phyloP scores from a whole-genome alignment of 116 monocot species.

The Dioscorea cayenensis region DNA sequence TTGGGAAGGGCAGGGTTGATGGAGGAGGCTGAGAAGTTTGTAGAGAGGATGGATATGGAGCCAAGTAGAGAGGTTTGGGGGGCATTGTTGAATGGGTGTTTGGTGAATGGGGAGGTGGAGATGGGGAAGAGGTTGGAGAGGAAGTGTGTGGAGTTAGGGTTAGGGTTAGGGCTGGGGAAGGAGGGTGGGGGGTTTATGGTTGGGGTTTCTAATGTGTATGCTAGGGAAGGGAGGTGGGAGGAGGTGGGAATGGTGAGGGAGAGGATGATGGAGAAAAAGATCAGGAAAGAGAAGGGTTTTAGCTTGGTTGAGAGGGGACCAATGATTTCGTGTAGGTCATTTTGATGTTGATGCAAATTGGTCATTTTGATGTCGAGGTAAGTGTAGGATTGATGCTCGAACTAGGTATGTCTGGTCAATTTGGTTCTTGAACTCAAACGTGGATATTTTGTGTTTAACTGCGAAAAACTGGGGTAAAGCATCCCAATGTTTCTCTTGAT shows the following conservation, averaged over 20 bases:
- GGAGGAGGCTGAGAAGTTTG: constrained; percentile 24
- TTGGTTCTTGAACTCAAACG: no score
- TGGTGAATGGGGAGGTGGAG: neutral
- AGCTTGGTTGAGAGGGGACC: constrained; percentile 20
- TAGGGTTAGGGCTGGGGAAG: constrained; percentile 5
- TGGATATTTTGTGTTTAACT: no score
- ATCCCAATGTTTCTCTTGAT: no score
- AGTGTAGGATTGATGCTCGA: no score
- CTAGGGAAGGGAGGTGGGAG: constrained; percentile 33
- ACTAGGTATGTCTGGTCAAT: no score
- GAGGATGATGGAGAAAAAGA: constrained; percentile 27
- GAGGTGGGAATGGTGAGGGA: constrained; percentile 33
- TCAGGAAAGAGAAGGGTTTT: constrained; percentile 28
- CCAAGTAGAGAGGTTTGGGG: constrained; percentile 30
- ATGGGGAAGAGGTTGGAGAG: constrained; percentile 9
- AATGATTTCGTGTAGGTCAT: no score
- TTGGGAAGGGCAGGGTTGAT: constrained; percentile 34
- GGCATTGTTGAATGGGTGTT: constrained; percentile 27
- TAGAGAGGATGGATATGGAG: constrained; percentile 29
- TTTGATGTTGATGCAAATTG: no score
- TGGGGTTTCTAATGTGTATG: constrained; percentile 40
- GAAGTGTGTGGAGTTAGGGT: constrained; percentile 6
- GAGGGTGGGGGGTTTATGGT: constrained; percentile 16
- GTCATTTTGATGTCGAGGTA: no score
- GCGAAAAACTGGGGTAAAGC: no score